These are phyloP conservation scores for Naematelia aurantialba DNA, from an alignment of 768 basidiomycete species.

Conservation along the genomic window DNA sequence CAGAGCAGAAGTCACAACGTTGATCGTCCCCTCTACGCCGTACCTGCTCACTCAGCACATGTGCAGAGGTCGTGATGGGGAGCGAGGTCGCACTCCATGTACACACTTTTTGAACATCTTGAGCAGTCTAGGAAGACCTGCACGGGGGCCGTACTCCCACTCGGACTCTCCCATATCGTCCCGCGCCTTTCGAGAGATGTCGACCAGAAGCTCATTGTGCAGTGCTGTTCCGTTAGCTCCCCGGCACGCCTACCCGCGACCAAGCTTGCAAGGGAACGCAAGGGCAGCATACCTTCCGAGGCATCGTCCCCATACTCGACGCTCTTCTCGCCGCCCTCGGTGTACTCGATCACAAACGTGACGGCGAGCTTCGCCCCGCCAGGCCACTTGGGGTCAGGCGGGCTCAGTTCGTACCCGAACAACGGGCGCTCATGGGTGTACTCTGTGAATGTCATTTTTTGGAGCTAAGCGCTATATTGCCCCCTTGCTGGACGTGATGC, in stretches of 20 bases:
- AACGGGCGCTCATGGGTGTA: conserved; percentile 15
- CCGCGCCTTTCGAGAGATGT: conserved; percentile 9
- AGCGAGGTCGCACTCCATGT: no score
- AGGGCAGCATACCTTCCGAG: conserved; percentile 1
- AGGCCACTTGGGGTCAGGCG: conserved; percentile 31
- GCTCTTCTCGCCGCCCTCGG: conserved; percentile 19
- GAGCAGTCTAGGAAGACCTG: conserved; percentile 30
- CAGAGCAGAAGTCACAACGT: conserved; percentile 5
- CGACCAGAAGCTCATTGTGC: conserved; percentile 10
- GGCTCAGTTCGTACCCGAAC: conserved; percentile 28
- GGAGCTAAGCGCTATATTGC: no score
- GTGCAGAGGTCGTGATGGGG: no score
- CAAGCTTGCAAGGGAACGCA: no score
- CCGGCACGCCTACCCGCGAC: no score
- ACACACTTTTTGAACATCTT: conserved; percentile 25
- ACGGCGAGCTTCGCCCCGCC: conserved; percentile 23
- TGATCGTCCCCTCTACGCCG: conserved; percentile 11
- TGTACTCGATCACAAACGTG: conserved; percentile 21
- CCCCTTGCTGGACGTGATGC: no score
- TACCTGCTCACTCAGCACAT: conserved; percentile 16
- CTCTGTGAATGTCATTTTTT: conserved; percentile 9
- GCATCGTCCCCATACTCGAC: conserved; percentile 15
- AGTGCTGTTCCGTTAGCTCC: conserved; percentile 10
- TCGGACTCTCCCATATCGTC: conserved; percentile 18
- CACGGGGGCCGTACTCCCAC: conserved; percentile 39